Evolutionary conservation across 1,139 yeast species (phyloP).

Genomic region (Geotrichum fermentans): DNA sequence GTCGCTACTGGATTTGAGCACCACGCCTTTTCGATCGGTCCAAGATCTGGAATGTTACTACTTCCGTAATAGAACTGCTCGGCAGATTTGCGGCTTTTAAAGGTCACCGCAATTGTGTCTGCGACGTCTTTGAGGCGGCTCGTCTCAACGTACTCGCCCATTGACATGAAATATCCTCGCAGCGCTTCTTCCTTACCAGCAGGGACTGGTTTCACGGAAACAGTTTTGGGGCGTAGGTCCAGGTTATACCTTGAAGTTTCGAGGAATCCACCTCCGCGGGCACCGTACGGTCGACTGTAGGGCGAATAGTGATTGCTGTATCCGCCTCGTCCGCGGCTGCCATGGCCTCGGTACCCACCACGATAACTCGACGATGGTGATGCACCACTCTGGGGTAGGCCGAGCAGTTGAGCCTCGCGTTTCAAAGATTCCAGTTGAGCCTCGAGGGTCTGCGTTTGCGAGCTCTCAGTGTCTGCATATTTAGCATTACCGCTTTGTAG

Average conservation of each 20-base stretch:
- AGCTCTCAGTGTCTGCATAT: constrained; percentile 30
- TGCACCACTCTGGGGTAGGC: constrained; percentile 19
- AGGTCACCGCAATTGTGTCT: constrained; percentile 35
- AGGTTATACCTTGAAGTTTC: constrained; percentile 30
- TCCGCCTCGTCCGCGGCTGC: constrained; percentile 26
- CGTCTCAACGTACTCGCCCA: constrained; percentile 27
- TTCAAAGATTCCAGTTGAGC: constrained; percentile 36
- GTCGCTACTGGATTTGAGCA: too few relatives aligned
- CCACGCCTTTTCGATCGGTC: constrained; percentile 36
- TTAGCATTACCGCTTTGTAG: constrained; percentile 29
- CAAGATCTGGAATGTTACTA: constrained; percentile 33
- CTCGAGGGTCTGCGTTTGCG: constrained; percentile 36
- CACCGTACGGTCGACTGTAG: constrained; percentile 24
- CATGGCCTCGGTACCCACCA: constrained; percentile 17
- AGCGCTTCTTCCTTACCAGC: constrained; percentile 35
- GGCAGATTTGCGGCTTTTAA: constrained; percentile 42
- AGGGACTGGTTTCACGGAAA: constrained; percentile 34
- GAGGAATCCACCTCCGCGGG: constrained; percentile 25
- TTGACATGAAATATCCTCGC: constrained; percentile 23
- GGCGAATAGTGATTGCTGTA: constrained; percentile 25
- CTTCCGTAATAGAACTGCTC: constrained; percentile 38
- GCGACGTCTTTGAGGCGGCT: constrained; percentile 11
- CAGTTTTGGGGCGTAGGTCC: constrained; percentile 41
- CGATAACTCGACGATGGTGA: constrained; percentile 19
- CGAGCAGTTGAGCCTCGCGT: constrained; percentile 34